Percentiles rank a stretch among this genome's conserved stretches.
These are phyloP conservation scores for Tetrapisispora pingtungensis DNA, from an alignment of 805 yeast species.

Conservation along the genomic window DNA sequence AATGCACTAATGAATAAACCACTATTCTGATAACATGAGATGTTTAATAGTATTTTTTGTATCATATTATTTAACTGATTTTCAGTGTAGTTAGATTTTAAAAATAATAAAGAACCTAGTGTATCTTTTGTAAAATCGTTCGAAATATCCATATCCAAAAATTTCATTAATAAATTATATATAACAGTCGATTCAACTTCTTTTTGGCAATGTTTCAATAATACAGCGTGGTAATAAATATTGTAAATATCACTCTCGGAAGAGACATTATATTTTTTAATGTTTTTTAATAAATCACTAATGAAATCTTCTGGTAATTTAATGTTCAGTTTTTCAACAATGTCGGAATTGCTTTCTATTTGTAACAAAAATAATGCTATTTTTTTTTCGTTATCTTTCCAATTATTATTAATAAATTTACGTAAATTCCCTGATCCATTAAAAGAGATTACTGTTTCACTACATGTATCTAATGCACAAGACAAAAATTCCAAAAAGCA, in stretches of 20 bases:
- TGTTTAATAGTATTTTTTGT: constrained; percentile 12
- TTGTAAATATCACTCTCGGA: constrained; percentile 24
- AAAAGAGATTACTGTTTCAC: constrained; percentile 36
- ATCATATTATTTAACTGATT: constrained; percentile 11
- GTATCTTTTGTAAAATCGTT: constrained; percentile 33
- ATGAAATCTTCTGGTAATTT: constrained; percentile 22
- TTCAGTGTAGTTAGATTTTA: constrained; percentile 23
- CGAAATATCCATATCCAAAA: background rate
- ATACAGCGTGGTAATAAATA: constrained; percentile 42
- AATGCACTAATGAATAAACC: constrained; percentile 32
- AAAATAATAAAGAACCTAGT: constrained; percentile 32
- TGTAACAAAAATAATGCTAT: constrained; percentile 37
- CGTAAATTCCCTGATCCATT: constrained; percentile 38
- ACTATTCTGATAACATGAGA: constrained; percentile 29
- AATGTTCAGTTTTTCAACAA: constrained; percentile 28
- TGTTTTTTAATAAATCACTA: constrained; percentile 1
- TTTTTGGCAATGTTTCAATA: constrained; percentile 32
- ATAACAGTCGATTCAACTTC: constrained; percentile 3
- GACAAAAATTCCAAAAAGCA: constrained; percentile 37
- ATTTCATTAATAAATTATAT: background rate
- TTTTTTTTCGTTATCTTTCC: constrained; percentile 30
- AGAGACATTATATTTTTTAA: constrained; percentile 5
- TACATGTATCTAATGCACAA: constrained; percentile 31
- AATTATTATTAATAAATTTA: constrained; percentile 36
- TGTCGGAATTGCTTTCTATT: constrained; percentile 21